These are phyloP conservation scores for Dendrocalamus latiflorus DNA, from an alignment of 202 grass and related monocot species.

Conservation along the genomic window DNA sequence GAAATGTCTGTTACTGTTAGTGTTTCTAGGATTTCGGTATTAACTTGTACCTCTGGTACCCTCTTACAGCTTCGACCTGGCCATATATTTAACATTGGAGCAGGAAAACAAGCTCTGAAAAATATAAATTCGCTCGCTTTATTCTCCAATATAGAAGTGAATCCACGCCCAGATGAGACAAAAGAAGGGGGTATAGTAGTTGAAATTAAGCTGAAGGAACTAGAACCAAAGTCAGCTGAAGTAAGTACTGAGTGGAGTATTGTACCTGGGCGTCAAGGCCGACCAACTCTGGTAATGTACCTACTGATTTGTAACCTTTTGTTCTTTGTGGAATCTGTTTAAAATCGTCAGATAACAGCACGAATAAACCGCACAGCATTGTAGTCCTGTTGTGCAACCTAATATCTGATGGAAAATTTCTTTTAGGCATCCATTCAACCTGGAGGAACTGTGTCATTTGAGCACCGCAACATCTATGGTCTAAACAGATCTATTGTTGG, in stretches of 20 bases:
- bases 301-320: background rate
- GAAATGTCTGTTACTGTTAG: background rate
- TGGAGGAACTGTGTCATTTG: conserved; percentile 96
- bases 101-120: conserved; percentile 93
- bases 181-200: conserved; percentile 94
- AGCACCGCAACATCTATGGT: conserved; percentile 91
- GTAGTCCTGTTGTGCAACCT: background rate
- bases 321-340: conserved; percentile 5
- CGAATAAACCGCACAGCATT: conserved; percentile 13
- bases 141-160: conserved; percentile 98
- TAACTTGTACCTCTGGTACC: background rate
- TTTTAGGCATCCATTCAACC: conserved; percentile 99
- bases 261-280: no score
- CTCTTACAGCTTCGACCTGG: conserved; percentile 57
- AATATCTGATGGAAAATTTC: conserved; percentile 21
- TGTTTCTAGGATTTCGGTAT: no score
- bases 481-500: conserved; percentile 94
- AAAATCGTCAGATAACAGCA: background rate
- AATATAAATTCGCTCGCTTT: conserved; percentile 95
- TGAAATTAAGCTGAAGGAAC: conserved; percentile 96
- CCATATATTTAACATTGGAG: no score
- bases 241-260: conserved; percentile 99
- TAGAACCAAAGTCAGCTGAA: conserved; percentile 96
- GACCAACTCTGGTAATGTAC: conserved; percentile 79
- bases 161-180: conserved; percentile 81